Percentiles rank a stretch among this genome's conserved stretches.
These are phyloP conservation scores for Haematococcus lacustris DNA, from an alignment of 139 green algal species.

Conservation along the genomic window DNA sequence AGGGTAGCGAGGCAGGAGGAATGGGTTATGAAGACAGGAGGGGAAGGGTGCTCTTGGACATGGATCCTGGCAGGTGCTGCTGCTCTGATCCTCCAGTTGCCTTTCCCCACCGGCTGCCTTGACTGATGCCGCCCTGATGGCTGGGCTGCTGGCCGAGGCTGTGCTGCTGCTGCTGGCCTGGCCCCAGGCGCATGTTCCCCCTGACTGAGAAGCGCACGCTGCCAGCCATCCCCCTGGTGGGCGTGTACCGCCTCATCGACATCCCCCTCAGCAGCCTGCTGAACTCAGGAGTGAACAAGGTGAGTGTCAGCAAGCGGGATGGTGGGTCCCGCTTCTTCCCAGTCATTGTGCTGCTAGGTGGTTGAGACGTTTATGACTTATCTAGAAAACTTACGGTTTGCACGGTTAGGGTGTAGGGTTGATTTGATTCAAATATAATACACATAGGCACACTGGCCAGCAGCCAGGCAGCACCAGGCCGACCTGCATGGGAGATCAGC, in stretches of 20 bases:
- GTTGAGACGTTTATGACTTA: background rate
- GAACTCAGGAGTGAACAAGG: slow-evolving; percentile 86
- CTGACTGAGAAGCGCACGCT: slow-evolving; percentile 78
- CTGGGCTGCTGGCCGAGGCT: too few species aligned
- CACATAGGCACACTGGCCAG: background rate
- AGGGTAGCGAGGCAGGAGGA: too few species aligned
- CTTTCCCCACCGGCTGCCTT: too few species aligned
- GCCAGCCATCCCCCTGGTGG: slow-evolving; percentile 67
- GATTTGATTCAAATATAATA: background rate
- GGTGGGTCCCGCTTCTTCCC: background rate
- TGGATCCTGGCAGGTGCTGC: too few species aligned
- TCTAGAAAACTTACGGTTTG: background rate
- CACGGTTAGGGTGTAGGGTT: background rate
- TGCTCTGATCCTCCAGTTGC: too few species aligned
- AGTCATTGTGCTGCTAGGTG: background rate
- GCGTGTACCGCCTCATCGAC: slow-evolving; percentile 75
- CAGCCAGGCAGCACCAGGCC: background rate
- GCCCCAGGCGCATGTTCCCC: slow-evolving; percentile 62
- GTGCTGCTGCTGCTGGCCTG: too few species aligned
- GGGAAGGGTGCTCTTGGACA: too few species aligned
- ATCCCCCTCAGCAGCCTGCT: slow-evolving; percentile 89
- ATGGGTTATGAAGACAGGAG: too few species aligned
- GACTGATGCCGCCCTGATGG: too few species aligned
- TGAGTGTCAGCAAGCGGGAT: slow-evolving; percentile 22
- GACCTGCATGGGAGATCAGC: background rate